These are phyloP conservation scores for Begonia loranthoides DNA, from an alignment of 306 rosid species.

Conservation along the genomic window DNA sequence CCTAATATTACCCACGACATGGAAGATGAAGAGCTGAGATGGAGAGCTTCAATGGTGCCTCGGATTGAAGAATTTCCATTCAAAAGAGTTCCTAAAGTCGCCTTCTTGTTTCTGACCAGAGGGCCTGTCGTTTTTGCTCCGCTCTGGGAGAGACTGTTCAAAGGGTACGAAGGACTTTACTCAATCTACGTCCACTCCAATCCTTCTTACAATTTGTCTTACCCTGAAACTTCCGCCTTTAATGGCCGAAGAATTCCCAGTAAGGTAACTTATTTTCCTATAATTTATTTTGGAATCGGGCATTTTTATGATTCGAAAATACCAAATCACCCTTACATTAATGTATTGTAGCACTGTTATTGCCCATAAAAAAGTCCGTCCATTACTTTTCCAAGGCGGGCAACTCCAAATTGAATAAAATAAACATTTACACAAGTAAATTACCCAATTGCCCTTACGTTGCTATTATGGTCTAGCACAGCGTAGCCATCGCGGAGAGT, in stretches of 20 bases:
- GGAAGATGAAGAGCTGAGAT: slow-evolving; percentile 57
- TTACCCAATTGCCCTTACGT: neutral
- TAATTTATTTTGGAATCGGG: neutral
- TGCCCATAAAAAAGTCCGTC: too few relatives aligned
- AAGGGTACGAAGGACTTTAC: slow-evolving; percentile 39
- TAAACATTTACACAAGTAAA: neutral
- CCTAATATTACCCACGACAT: slow-evolving; percentile 39
- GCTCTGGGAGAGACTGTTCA: slow-evolving; percentile 67
- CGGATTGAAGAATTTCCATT: slow-evolving; percentile 20
- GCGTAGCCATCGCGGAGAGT: neutral
- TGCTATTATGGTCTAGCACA: too few relatives aligned
- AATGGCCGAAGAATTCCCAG: slow-evolving; percentile 60
- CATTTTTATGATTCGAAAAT: neutral
- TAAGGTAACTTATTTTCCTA: slow-evolving; percentile 26
- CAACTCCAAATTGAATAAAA: neutral
- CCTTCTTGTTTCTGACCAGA: slow-evolving; percentile 69
- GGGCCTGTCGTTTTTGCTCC: slow-evolving; percentile 54
- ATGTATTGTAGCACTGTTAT: neutral
- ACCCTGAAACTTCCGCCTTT: slow-evolving; percentile 32
- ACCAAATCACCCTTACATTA: neutral
- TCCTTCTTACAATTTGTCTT: slow-evolving; percentile 34
- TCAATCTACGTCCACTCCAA: slow-evolving; percentile 61
- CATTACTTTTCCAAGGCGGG: neutral
- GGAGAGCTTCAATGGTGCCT: slow-evolving; percentile 69
- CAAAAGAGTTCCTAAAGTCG: slow-evolving; percentile 40